These are phyloP conservation scores for Diaporthe batatas DNA, from an alignment of 2,329 filamentous ascomycete species.

Conservation along the genomic window DNA sequence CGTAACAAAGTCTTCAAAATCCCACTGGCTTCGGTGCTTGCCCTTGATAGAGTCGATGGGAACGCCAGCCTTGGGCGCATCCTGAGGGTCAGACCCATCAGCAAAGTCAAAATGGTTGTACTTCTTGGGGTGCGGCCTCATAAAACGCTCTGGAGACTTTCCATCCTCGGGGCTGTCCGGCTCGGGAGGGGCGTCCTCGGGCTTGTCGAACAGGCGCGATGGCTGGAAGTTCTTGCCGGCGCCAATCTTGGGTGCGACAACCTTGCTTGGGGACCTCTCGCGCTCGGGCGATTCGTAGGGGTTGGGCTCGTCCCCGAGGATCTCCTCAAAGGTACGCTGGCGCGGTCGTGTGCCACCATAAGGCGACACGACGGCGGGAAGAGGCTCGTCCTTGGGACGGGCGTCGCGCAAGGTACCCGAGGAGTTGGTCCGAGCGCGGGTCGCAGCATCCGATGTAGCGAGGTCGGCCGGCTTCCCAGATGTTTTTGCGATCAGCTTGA, in stretches of 20 bases:
- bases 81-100: conserved; percentile 70
- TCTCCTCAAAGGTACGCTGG: conserved; percentile 80
- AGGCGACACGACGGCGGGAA: conserved; percentile 68
- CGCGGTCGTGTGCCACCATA: conserved; percentile 71
- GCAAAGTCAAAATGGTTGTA: conserved; percentile 89
- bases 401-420: conserved; percentile 71
- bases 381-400: conserved; percentile 72
- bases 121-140: conserved; percentile 80
- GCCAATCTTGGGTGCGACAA: conserved; percentile 64
- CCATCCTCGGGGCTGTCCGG: conserved; percentile 58
- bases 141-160: conserved; percentile 58
- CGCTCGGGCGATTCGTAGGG: conserved; percentile 57
- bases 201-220: conserved; percentile 74
- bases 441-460: conserved; percentile 53
- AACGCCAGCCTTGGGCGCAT: conserved; percentile 59
- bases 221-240: conserved; percentile 73
- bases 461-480: conserved; percentile 46
- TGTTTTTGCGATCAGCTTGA: conserved; percentile 77
- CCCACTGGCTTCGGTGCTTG: conserved; percentile 83
- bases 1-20: conserved; percentile 88
- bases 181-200: conserved; percentile 54
- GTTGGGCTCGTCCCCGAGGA: conserved; percentile 70
- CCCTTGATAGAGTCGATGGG: conserved; percentile 60
- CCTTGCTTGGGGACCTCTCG: conserved; percentile 64
- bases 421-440: conserved; percentile 65